Percentiles rank a stretch among this genome's conserved stretches.
Evolutionary conservation across 1,284 basidiomycete genomes (phyloP).

Genomic region (Dichomitus squalens): DNA sequence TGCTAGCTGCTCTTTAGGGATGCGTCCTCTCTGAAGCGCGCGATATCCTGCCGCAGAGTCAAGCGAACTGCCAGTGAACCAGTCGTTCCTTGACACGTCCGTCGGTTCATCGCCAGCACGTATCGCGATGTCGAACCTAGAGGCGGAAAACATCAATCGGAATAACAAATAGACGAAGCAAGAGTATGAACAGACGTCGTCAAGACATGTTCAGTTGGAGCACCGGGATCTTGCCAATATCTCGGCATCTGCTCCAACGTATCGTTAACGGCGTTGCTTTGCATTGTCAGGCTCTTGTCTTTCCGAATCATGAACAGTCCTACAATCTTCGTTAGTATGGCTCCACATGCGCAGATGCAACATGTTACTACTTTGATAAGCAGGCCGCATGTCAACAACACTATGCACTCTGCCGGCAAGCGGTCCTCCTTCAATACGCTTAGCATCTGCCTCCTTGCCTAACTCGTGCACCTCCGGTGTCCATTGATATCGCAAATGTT

Average conservation of each 20-base stretch:
- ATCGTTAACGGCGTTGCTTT: constrained; percentile 46
- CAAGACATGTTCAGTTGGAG: constrained; percentile 50
- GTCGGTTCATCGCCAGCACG: constrained; percentile 50
- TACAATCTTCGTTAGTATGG: constrained; percentile 37
- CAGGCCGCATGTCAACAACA: constrained; percentile 48
- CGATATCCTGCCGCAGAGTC: constrained; percentile 54
- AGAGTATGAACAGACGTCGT: constrained; percentile 48
- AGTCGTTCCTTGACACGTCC: constrained; percentile 50
- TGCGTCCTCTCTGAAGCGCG: constrained; percentile 48
- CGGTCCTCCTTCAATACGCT: constrained; percentile 42
- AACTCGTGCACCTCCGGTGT: constrained; percentile 44
- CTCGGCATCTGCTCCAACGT: constrained; percentile 52
- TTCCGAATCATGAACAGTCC: constrained; percentile 37
- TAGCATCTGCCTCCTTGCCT: constrained; percentile 29
- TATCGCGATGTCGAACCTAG: constrained; percentile 65
- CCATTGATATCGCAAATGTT: constrained; percentile 34
- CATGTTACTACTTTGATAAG: constrained; percentile 52
- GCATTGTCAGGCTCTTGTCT: constrained; percentile 32
- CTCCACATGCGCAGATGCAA: constrained; percentile 12
- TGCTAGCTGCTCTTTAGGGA: constrained; percentile 45
- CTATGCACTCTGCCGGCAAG: constrained; percentile 46
- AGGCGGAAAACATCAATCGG: not conserved
- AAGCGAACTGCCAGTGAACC: constrained; percentile 53
- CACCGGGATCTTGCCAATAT: constrained; percentile 55
- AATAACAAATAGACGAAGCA: not conserved